A percentile compares a stretch with the other conserved stretches of the same genome.
Conservation (phyloP, 2,329 filamentous ascomycete genomes). For the Cryoendolithus antarcticus region DNA sequence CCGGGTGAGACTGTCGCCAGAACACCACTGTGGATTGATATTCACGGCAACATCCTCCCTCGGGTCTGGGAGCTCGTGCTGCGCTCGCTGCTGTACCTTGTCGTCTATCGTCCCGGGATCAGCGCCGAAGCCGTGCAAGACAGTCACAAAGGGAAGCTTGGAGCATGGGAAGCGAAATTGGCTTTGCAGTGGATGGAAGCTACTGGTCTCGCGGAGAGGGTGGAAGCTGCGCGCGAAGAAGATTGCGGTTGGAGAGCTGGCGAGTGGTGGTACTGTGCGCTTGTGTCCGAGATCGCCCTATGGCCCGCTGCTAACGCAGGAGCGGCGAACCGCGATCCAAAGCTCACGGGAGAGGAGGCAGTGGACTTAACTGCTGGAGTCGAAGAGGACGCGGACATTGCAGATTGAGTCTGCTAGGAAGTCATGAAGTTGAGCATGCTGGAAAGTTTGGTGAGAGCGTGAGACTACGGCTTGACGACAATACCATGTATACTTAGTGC, state of each 20-base stretch:
- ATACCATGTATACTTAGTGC: too few relatives aligned
- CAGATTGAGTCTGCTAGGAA: too few relatives aligned
- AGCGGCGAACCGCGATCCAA: too few relatives aligned
- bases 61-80: constrained; percentile 53
- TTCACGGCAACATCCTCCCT: constrained; percentile 48
- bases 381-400: too few relatives aligned
- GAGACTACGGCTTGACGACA: too few relatives aligned
- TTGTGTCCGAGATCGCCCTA: constrained; percentile 15
- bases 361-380: too few relatives aligned
- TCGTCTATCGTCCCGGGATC: constrained; percentile 51
- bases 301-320: constrained; percentile 7
- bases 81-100: constrained; percentile 47
- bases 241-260: constrained; percentile 32
- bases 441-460: too few relatives aligned
- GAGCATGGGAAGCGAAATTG: constrained; percentile 50
- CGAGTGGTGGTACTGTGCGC: constrained; percentile 58
- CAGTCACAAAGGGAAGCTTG: constrained; percentile 46
- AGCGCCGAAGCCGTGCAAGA: constrained; percentile 41
- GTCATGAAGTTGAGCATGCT: too few relatives aligned
- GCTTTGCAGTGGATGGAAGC: constrained; percentile 47
- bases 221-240: constrained; percentile 27
- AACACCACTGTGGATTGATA: constrained; percentile 61
- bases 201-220: constrained; percentile 39
- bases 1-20: constrained; percentile 16
- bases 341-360: too few relatives aligned